phyloP scores from a whole-genome alignment of 2,329 filamentous ascomycete species.

The Rugonectria rugulosa region DNA sequence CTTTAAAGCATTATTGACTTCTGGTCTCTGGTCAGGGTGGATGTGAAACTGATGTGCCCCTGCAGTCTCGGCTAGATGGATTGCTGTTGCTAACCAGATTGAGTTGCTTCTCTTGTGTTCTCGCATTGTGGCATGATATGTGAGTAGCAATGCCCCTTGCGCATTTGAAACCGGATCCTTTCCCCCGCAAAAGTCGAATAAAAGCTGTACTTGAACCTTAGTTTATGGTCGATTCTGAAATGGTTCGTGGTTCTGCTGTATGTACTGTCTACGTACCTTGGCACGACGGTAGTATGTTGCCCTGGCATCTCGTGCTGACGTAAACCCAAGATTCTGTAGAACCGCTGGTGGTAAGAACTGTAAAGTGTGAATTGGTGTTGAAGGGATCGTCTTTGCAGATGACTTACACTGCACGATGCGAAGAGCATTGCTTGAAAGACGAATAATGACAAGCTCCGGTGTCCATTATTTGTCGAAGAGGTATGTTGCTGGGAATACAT shows the following conservation, averaged over 20 bases:
- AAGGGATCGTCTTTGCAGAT: background rate
- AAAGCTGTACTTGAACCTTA: slow-evolving; percentile 7
- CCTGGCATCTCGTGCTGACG: slow-evolving; percentile 16
- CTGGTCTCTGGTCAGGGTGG: background rate
- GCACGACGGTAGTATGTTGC: slow-evolving; percentile 23
- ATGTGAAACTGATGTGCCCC: slow-evolving; percentile 19
- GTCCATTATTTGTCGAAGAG: background rate
- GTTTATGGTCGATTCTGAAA: background rate
- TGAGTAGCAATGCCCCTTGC: slow-evolving; percentile 19
- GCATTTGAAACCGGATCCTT: slow-evolving; percentile 10
- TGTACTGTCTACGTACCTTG: background rate
- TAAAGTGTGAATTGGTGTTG: background rate
- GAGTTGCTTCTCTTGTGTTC: slow-evolving; percentile 21
- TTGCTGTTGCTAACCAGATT: slow-evolving; percentile 25
- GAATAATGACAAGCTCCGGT: slow-evolving; percentile 11
- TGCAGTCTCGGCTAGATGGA: slow-evolving; percentile 19
- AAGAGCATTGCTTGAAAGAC: slow-evolving; percentile 28
- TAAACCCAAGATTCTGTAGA: slow-evolving; percentile 18
- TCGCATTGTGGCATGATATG: slow-evolving; percentile 23
- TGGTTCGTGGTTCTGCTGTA: background rate
- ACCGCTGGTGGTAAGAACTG: slow-evolving; percentile 18
- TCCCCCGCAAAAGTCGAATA: slow-evolving; percentile 22
- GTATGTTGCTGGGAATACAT: slow-evolving; percentile 10
- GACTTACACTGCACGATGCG: slow-evolving; percentile 21
- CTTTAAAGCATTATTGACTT: slow-evolving; percentile 14